These are phyloP conservation scores for Excoecaria cochinchinensis DNA, from an alignment of 345 rosid species.

Conservation along the genomic window DNA sequence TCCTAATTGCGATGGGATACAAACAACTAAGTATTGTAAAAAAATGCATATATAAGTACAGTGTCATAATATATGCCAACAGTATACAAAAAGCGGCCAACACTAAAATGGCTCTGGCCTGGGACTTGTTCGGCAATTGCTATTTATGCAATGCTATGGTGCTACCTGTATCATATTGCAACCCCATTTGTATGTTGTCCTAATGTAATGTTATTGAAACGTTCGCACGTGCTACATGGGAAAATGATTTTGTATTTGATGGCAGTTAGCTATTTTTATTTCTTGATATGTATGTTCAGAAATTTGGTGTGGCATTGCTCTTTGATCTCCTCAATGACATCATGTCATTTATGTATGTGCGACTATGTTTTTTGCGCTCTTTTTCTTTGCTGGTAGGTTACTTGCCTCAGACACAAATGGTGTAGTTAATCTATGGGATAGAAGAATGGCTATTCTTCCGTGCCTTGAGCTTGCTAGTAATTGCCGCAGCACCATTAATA, in stretches of 20 bases:
- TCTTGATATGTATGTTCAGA: background rate
- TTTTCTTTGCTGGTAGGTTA: slow-evolving; percentile 43
- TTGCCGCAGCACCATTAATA: slow-evolving; percentile 47
- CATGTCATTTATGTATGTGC: background rate
- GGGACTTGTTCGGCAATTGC: background rate
- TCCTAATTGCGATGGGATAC: background rate
- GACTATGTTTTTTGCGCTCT: background rate
- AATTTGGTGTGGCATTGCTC: background rate
- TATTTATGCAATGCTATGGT: background rate
- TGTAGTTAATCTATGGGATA: slow-evolving; percentile 75
- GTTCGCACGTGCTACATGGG: too few species aligned
- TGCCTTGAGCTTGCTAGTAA: slow-evolving; percentile 58
- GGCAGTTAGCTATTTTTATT: background rate
- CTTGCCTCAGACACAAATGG: slow-evolving; percentile 76
- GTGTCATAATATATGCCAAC: background rate
- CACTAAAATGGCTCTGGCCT: background rate
- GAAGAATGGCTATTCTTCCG: slow-evolving; percentile 62
- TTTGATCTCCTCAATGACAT: background rate
- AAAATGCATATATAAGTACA: background rate
- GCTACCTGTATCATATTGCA: background rate
- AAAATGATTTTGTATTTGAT: background rate
- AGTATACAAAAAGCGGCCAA: background rate
- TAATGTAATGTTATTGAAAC: background rate
- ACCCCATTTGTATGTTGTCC: background rate
- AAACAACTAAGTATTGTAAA: background rate